These are phyloP conservation scores for Elsinoe fawcettii DNA, from an alignment of 2,329 filamentous ascomycete genomes.

Conservation along the genomic window DNA sequence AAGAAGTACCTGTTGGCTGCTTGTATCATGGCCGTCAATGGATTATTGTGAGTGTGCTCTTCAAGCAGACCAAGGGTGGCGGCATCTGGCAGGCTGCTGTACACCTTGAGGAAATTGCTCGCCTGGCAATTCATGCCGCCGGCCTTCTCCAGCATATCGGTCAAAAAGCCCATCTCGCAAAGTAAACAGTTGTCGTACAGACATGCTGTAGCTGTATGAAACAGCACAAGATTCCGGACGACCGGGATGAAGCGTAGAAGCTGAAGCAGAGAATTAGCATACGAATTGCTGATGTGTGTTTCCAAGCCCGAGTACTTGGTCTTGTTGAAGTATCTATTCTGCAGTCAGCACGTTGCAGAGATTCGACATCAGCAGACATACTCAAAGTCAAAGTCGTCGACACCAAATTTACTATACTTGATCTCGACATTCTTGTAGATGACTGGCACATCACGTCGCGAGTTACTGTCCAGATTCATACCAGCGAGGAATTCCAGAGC, in stretches of 20 bases:
- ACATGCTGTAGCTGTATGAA: constrained; percentile 81
- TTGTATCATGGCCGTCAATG: constrained; percentile 76
- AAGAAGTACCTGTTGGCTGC: constrained; percentile 77
- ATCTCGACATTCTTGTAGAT: constrained; percentile 95
- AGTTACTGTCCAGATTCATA: constrained; percentile 60
- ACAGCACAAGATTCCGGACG: constrained; percentile 77
- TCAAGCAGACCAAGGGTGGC: constrained; percentile 74
- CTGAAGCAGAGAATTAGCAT: constrained; percentile 86
- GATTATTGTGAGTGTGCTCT: constrained; percentile 65
- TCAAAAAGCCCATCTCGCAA: constrained; percentile 90
- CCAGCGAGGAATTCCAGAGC: constrained; percentile 59
- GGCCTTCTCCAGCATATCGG: constrained; percentile 97
- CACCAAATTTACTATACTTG: constrained; percentile 97
- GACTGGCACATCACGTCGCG: constrained; percentile 72
- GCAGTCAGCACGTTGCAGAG: constrained; percentile 18
- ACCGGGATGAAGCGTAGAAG: constrained; percentile 85
- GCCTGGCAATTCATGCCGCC: constrained; percentile 91
- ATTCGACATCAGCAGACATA: constrained; percentile 35
- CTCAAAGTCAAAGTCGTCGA: constrained; percentile 99
- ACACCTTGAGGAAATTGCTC: constrained; percentile 84
- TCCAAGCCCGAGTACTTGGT: constrained; percentile 87
- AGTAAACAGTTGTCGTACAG: constrained; percentile 75
- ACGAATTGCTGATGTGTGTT: constrained; percentile 94
- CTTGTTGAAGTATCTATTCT: constrained; percentile 78
- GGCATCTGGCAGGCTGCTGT: constrained; percentile 74